Evolutionary conservation across 345 rosid species (phyloP).

Genomic region (Ceriops tagal): DNA sequence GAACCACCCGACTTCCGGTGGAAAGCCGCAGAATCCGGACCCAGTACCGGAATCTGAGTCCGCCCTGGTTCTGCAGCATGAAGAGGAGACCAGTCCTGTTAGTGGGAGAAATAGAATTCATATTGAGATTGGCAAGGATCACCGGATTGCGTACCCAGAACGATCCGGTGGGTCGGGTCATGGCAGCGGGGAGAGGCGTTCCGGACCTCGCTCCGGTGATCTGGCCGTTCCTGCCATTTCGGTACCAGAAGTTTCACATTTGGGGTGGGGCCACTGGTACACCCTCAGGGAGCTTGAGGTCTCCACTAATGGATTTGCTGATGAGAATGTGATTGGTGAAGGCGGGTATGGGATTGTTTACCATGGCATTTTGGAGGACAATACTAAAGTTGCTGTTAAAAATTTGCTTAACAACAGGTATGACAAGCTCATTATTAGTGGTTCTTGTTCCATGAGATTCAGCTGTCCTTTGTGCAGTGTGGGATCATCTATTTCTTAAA

Average conservation of each 20-base stretch:
- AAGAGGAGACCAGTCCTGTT: slow-evolving; percentile 41
- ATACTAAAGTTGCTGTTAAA: slow-evolving; percentile 69
- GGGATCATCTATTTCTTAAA: too few species aligned
- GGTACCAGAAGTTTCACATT: slow-evolving; percentile 91
- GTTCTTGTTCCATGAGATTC: background rate
- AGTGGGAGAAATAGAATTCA: slow-evolving; percentile 53
- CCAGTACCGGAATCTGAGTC: slow-evolving; percentile 42
- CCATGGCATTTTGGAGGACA: slow-evolving; percentile 66
- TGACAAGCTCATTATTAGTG: background rate
- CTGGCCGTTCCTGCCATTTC: slow-evolving; percentile 32
- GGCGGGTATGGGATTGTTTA: slow-evolving; percentile 97
- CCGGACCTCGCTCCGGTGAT: slow-evolving; percentile 43
- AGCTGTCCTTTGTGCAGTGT: background rate
- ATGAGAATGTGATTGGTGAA: slow-evolving; percentile 88
- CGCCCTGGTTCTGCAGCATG: slow-evolving; percentile 21
- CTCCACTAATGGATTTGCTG: slow-evolving; percentile 65
- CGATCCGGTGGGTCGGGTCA: slow-evolving; percentile 47
- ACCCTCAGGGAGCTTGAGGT: slow-evolving; percentile 88
- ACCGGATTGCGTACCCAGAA: slow-evolving; percentile 75
- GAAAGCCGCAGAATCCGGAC: slow-evolving; percentile 35
- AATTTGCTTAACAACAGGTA: slow-evolving; percentile 87
- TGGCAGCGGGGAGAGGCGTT: slow-evolving; percentile 48
- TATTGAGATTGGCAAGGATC: slow-evolving; percentile 82
- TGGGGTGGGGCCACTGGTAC: slow-evolving; percentile 99
- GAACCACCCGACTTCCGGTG: slow-evolving; percentile 34